Base-by-base conservation (phyloP, 306 rosid species). In the Prunus davidiana region DNA sequence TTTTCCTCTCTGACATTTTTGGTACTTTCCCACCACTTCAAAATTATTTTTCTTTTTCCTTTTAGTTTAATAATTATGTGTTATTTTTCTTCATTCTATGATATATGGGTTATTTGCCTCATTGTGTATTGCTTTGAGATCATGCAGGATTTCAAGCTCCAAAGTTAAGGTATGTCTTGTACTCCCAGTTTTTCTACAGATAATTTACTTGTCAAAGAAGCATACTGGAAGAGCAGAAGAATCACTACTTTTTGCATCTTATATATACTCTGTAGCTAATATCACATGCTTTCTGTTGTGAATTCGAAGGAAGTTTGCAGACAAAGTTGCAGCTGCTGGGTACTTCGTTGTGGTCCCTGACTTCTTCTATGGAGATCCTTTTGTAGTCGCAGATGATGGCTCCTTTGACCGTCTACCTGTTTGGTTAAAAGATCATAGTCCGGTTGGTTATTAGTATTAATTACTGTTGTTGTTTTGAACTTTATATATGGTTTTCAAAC, bases 291-390 rank as follows among this genome's bases (percentile, higher is more conserved):
- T 51, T 51, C 65, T 80, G 30, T 28, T 74, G 27, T 78, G 52
- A 27, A 27, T 27, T 27, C 28, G 28, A 81, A 90, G 96, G 87
- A 87, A 86, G 84, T 86, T 87, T 3, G 93, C 90, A 0, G 91
- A 88, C 80, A 88, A 87, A 85, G 74, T 79, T 71, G 90, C 90
- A 54, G 77, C 80, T 2, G 49, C 88, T 50, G 90, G 89, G 66
- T 85, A 78, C 83, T 80, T 87, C 46, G 96, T 85, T 73, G 87
- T 86, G 71, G 84, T 88, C 79, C 96, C 96, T 6, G 96, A 87
- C 86, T 85, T 87, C 74, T 76, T 87, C 1, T 72, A 76, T 27
- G 86, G 90, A 47, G 88, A 88, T 70, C 97, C 97, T 61, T 90
- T 3, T 69, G 55, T 24, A 27, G 66, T 56, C 65, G 22, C 22